Percentiles rank a stretch among this genome's conserved stretches.
Conservation (phyloP, 192 early-diverging fungal species). For the Paraglomus brasilianum region DNA sequence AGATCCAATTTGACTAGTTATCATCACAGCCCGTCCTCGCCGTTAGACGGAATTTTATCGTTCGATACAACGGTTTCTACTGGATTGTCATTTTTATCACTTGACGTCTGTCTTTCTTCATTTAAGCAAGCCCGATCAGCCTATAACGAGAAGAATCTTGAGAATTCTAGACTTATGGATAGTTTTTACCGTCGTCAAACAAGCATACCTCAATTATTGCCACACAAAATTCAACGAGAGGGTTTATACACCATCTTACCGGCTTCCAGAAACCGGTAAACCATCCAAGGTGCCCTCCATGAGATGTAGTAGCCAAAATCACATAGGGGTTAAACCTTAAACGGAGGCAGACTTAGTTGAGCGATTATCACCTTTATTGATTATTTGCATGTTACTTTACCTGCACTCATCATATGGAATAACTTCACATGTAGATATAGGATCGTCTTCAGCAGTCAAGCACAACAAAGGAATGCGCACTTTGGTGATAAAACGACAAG, state of each 20-base stretch:
- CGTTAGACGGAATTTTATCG: too few relatives aligned
- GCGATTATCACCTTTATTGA: too few relatives aligned
- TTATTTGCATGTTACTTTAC: too few relatives aligned
- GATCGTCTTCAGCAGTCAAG: slow-evolving; percentile 85
- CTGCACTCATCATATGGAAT: slow-evolving; percentile 73
- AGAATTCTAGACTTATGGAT: too few relatives aligned
- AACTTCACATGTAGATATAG: slow-evolving; percentile 66
- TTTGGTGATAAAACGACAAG: slow-evolving; percentile 54
- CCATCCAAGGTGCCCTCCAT: slow-evolving; percentile 94
- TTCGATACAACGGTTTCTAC: too few relatives aligned
- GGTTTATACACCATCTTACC: slow-evolving; percentile 61
- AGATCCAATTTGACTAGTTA: too few relatives aligned
- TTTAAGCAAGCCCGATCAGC: too few relatives aligned
- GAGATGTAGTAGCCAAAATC: slow-evolving; percentile 72
- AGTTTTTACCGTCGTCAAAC: too few relatives aligned
- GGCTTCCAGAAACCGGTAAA: slow-evolving; percentile 57
- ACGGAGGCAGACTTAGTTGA: neutral
- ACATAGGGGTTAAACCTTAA: slow-evolving; percentile 68
- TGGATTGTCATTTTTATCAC: too few relatives aligned
- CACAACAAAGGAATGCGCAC: slow-evolving; percentile 82
- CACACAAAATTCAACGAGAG: slow-evolving; percentile 65
- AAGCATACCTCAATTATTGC: slow-evolving; percentile 57
- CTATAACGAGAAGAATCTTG: too few relatives aligned
- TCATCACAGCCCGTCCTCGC: too few relatives aligned
- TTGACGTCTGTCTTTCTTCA: too few relatives aligned